phyloP scores from a whole-genome alignment of 2,329 filamentous ascomycete genomes.

The Trichoderma sp. region DNA sequence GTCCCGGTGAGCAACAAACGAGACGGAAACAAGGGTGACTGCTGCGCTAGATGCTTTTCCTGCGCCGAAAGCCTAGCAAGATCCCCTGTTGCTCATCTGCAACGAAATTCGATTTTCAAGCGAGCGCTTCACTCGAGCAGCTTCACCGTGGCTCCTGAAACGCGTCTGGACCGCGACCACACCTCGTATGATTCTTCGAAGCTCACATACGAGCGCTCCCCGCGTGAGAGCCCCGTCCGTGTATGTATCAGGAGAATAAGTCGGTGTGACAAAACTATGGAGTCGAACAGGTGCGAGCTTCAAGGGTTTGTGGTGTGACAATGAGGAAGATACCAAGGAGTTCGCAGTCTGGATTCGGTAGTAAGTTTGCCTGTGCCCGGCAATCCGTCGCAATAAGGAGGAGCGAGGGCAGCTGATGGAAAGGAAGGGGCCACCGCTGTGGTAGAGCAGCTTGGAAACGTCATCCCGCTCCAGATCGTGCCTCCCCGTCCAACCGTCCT shows the following conservation, averaged over 20 bases:
- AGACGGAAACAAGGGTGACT: constrained; percentile 8
- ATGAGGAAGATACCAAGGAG: no score
- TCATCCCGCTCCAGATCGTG: background rate
- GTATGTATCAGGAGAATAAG: no score
- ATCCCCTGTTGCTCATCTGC: background rate
- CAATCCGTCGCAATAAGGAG: no score
- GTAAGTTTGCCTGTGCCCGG: no score
- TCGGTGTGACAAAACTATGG: no score
- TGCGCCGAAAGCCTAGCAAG: background rate
- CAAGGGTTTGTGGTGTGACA: no score
- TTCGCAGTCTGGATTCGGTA: no score
- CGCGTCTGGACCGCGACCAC: background rate
- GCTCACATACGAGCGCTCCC: no score
- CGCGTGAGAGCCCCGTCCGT: no score
- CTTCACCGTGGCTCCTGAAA: background rate
- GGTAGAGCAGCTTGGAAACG: background rate
- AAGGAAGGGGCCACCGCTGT: background rate
- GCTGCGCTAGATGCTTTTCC: background rate
- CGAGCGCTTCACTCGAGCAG: background rate
- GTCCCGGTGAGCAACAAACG: constrained; percentile 7
- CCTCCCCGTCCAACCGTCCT: constrained; percentile 7
- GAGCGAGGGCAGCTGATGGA: background rate
- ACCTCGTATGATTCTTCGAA: no score
- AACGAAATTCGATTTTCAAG: background rate
- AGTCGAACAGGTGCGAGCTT: no score